Evolutionary conservation across 768 basidiomycete species (phyloP).

Genomic region (Pilatotrama ljubarskyi): DNA sequence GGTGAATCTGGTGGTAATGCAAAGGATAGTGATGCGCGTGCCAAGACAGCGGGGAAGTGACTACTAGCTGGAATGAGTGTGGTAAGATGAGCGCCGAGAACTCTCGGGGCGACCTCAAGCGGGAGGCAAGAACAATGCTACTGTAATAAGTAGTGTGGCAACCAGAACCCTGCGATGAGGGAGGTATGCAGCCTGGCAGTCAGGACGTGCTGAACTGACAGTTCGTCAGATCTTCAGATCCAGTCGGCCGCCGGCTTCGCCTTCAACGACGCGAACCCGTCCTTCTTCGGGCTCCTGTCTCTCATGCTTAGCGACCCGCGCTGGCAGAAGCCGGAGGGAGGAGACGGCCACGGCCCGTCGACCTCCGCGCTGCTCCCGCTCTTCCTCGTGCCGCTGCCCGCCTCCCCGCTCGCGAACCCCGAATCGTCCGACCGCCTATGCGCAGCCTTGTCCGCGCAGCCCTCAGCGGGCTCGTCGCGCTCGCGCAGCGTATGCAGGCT

Average conservation of each 20-base stretch:
- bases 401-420: constrained; percentile 20
- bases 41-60: not conserved
- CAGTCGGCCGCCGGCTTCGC: constrained; percentile 23
- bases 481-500: constrained; percentile 65
- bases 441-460: not conserved
- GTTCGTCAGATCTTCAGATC: constrained; percentile 33
- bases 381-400: constrained; percentile 11
- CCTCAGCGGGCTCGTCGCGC: constrained; percentile 38
- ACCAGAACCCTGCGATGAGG: not conserved
- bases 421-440: constrained; percentile 27
- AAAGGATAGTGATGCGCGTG: constrained; percentile 4
- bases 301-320: constrained; percentile 2
- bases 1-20: not conserved
- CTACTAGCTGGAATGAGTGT: constrained; percentile 6
- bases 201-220: not conserved
- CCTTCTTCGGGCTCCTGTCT: constrained; percentile 16
- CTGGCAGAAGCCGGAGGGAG: constrained; percentile 11
- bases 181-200: not conserved
- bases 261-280: constrained; percentile 17
- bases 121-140: no score
- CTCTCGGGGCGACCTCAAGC: not conserved
- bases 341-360: constrained; percentile 18
- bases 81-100: not conserved
- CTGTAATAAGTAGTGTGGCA: no score
- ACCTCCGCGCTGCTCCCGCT: constrained; percentile 23